These are phyloP conservation scores for Chaetomium sp. DNA, from an alignment of 2,329 filamentous ascomycete genomes.

Conservation along the genomic window DNA sequence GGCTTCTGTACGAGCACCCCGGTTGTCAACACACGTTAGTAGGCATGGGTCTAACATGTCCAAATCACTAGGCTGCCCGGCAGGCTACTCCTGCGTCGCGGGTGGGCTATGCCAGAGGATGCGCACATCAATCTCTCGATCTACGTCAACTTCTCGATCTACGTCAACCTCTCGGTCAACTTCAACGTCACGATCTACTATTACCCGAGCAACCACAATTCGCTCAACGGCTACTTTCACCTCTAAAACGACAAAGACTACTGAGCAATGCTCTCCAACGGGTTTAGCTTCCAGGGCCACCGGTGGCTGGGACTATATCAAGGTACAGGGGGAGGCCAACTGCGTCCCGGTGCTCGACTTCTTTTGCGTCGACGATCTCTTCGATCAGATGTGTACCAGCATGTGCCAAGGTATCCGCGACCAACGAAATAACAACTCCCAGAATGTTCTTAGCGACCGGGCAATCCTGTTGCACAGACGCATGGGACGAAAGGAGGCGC, in stretches of 20 bases:
- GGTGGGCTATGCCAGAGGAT: background rate
- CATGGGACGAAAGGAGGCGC: background rate
- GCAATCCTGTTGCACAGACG: constrained; percentile 3
- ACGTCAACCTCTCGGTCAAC: background rate
- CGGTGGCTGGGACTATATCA: constrained; percentile 6
- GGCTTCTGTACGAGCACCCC: background rate
- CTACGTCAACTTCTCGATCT: background rate
- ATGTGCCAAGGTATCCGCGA: constrained; percentile 7
- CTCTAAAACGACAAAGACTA: background rate
- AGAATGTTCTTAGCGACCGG: constrained; percentile 1
- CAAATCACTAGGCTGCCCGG: background rate
- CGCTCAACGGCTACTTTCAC: background rate
- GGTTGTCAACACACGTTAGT: background rate
- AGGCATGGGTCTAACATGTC: background rate
- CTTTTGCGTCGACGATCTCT: background rate
- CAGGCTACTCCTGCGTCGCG: background rate
- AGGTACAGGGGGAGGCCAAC: background rate
- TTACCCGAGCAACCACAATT: background rate
- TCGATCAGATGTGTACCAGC: constrained; percentile 5
- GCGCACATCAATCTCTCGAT: background rate
- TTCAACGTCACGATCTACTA: background rate
- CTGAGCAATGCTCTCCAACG: background rate
- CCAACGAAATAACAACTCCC: background rate
- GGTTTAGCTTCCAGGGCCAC: background rate
- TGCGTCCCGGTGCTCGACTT: constrained; percentile 6